Evolutionary conservation across 176 grass and related monocot genomes (phyloP).

Genomic region (Triticum urartu): DNA sequence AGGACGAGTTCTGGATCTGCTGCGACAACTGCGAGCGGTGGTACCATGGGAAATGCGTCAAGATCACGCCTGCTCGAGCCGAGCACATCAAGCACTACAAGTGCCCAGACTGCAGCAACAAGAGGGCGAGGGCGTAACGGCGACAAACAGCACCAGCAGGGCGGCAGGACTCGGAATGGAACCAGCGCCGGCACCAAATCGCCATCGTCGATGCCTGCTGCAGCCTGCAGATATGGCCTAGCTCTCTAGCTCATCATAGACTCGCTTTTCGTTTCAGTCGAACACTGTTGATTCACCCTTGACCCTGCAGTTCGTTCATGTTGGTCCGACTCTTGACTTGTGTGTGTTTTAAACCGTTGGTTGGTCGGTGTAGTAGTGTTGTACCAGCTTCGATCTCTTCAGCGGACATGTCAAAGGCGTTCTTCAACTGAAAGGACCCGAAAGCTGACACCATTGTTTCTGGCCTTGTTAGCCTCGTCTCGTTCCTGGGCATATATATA

Average conservation of each 20-base stretch:
- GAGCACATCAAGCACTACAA: constrained; percentile 99
- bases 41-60: constrained; percentile 96
- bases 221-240: constrained; percentile 46
- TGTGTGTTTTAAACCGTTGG: constrained; percentile 38
- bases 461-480: not conserved
- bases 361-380: constrained; percentile 24
- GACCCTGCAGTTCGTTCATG: constrained; percentile 34
- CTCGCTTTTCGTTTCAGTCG: constrained; percentile 40
- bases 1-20: constrained; percentile 95
- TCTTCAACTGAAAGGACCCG: constrained; percentile 5
- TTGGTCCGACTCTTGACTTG: constrained; percentile 34
- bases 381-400: constrained; percentile 33
- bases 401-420: constrained; percentile 35
- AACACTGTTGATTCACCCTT: constrained; percentile 34
- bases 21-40: constrained; percentile 83
- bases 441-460: constrained; percentile 46
- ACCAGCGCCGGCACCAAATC: not conserved
- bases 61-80: constrained; percentile 78
- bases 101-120: constrained; percentile 81
- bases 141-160: not conserved
- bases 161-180: not conserved
- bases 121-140: constrained; percentile 60
- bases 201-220: not conserved
- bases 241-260: constrained; percentile 52
- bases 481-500: not conserved